Base-by-base conservation (phyloP, 2,329 filamentous ascomycete genomes). In the Grosmannia penicillata region DNA sequence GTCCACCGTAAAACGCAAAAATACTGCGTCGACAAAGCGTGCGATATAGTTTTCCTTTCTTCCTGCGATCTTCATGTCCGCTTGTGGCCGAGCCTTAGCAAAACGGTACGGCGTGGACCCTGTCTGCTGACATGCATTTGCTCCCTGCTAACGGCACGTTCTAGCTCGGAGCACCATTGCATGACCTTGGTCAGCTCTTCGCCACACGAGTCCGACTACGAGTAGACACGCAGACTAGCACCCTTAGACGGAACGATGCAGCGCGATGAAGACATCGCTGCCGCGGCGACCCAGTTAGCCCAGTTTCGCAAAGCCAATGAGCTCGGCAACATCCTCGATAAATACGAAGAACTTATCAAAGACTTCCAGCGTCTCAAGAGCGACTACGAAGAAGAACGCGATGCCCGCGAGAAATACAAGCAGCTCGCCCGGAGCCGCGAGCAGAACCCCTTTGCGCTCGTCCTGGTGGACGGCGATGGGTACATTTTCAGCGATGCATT, bases 401-500 rank as follows among this genome's bases (percentile, higher is more conserved):
- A 69, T 35, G 54, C 60, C 0, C 56, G 68, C 4, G 68, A 73
- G 42, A 63, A 62, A 30, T 74, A 72, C 56, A 73, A 74, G 48
- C 62, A 66, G 47, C 51, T 68, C 39, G 63, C 64, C 6, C 58
- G 60, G 37, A 60, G 58, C 11, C 57, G 63, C 45, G 63, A 70
- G 19, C 63, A 66, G 17, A 70, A 70, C 43, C 66, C 72, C 0
- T 78, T 77, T 46, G 70, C 72, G 1, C 58, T 78, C 3, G 66
- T 78, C 7, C 56, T 79, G 0, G 56, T 79, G 11, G 74, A 79
- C 40, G 75, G 72, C 17, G 72, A 79, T 52, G 70, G 69, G 34
- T 77, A 76, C 40, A 43, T 60, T n/a, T 70, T 75, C 48, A 60
- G 66, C 25, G 67, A 72, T 29, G 53, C 58, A 23, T 56, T 71